Base-by-base conservation (phyloP, 345 rosid species). In the Geranium rotundifolium region DNA sequence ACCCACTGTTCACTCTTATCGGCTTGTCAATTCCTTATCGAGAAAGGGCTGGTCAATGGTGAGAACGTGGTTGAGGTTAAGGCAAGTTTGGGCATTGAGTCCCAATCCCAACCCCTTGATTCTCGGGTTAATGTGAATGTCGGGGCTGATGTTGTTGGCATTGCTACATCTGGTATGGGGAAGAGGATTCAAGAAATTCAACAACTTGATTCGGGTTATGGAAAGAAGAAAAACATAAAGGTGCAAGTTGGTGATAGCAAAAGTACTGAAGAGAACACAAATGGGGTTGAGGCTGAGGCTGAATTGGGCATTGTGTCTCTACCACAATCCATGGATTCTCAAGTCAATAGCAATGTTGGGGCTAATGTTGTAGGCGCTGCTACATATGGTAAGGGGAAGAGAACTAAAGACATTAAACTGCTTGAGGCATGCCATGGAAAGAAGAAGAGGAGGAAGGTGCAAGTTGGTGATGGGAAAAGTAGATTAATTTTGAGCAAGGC, bases 371-470 rank as follows among this genome's bases (percentile, higher is more conserved):
- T 5, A 5, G 46, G 46, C 46, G 46, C 46, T 6, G 46, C 12
- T 46, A 46, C 52, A 9, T 9, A 12, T 46, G 16, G 16, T 46
- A 46, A 2, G 52, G 52, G 52, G 52, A 46, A 46, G 15, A 46
- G 52, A 46, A 14, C 12, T 46, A 10, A 14, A 14, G 52, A 46
- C 1, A 46, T 46, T 46, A 14, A 14, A 46, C 16, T 2, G 10
- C 16, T 14, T 10, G 15, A 12, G 41, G 6, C 10, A 8, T 5
- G 10, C 10, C 10, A 46, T 46, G 52, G 52, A 14, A 46, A 46
- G 58, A 73, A 77, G 72, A 73, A 77, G 57, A 85, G 82, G 77
- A 84, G 80, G 70, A 80, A 71, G 59, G 85, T 71, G 70, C 67
- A 68, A 41, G 72, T 58, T 23, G 66, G 67, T 70, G 74, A 80